Conservation (phyloP, 768 basidiomycete genomes). For the Suillus luteus region DNA sequence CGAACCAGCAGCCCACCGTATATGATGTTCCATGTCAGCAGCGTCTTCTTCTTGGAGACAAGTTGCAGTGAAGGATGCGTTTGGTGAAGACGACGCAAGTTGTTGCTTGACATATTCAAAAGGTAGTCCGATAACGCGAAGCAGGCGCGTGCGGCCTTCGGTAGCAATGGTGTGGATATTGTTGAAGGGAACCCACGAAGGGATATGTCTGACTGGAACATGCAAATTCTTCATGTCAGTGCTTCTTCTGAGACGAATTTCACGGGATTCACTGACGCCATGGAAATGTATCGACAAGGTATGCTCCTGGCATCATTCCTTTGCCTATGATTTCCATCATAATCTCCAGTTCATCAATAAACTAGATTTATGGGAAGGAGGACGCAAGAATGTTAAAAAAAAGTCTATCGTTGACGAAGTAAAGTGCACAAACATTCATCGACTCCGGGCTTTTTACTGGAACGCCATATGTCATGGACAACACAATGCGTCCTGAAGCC, state of each 20-base stretch:
- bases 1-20: conserved; percentile 14
- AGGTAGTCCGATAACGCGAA: background rate
- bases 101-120: conserved; percentile 12
- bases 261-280: conserved; percentile 6
- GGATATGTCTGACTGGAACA: conserved; percentile 24
- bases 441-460: conserved; percentile 6
- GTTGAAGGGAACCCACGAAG: conserved; percentile 22
- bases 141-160: conserved; percentile 3
- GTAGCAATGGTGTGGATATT: conserved; percentile 3
- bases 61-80: conserved; percentile 6
- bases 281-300: conserved; percentile 7
- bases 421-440: background rate
- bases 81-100: background rate
- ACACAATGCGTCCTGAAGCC: conserved; percentile 7
- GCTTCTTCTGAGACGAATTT: background rate
- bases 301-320: conserved; percentile 10
- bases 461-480: conserved; percentile 14
- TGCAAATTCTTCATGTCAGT: background rate
- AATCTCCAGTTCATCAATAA: conserved; percentile 9
- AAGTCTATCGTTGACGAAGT: background rate
- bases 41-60: conserved; percentile 4
- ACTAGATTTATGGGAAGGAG: background rate
- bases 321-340: conserved; percentile 5
- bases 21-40: conserved; percentile 4
- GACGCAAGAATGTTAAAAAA: background rate